Evolutionary conservation across 768 basidiomycete genomes (phyloP).

Genomic region (Suillus clintonianus): DNA sequence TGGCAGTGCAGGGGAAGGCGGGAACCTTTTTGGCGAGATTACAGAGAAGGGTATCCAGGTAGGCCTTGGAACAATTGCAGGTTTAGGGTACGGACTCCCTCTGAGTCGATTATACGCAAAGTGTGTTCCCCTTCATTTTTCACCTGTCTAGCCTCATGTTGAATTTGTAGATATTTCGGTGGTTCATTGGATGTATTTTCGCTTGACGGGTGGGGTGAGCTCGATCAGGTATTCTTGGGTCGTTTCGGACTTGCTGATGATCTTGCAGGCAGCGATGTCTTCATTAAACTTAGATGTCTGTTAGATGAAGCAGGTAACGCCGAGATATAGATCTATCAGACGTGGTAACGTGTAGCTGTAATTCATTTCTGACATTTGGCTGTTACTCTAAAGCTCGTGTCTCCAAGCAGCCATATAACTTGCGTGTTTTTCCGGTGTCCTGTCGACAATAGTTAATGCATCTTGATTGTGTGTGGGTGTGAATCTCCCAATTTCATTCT

Average conservation of each 20-base stretch:
- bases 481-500: too few relatives aligned
- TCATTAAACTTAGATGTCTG: conserved; percentile 50
- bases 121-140: conserved; percentile 31
- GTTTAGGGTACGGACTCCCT: conserved; percentile 83
- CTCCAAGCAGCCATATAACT: neutral
- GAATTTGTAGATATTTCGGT: conserved; percentile 69
- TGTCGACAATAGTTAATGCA: neutral
- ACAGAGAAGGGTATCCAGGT: conserved; percentile 75
- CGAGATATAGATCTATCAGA: conserved; percentile 36
- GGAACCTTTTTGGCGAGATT: conserved; percentile 74
- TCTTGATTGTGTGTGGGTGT: neutral
- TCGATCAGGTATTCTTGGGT: neutral
- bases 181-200: conserved; percentile 82
- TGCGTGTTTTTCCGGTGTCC: neutral
- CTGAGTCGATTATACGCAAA: conserved; percentile 77
- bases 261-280: conserved; percentile 48
- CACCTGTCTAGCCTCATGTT: neutral
- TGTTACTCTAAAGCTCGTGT: neutral
- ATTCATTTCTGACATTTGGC: neutral
- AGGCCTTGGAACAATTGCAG: conserved; percentile 88
- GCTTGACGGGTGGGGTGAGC: conserved; percentile 80
- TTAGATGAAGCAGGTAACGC: conserved; percentile 54
- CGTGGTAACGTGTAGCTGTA: neutral
- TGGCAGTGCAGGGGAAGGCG: conserved; percentile 40
- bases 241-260: neutral